Evolutionary conservation across 306 rosid genomes (phyloP).

Genomic region (cucumber (Cucumis sativus)): DNA sequence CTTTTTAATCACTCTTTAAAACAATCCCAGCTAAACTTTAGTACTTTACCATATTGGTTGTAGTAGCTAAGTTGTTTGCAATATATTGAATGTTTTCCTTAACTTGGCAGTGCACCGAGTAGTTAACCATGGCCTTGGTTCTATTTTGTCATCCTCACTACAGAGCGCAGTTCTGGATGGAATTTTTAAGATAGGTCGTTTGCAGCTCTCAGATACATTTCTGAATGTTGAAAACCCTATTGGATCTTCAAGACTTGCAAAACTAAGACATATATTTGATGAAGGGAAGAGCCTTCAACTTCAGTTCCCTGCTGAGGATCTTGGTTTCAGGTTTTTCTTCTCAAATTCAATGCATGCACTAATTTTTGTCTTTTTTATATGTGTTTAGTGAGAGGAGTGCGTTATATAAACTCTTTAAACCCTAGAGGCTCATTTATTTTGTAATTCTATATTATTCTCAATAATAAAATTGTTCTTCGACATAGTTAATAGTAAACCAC

Average conservation of each 20-base stretch:
- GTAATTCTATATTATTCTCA: no score
- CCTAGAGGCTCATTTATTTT: no score
- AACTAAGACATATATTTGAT: slow-evolving; percentile 59
- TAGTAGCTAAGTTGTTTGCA: neutral
- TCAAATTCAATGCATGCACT: neutral
- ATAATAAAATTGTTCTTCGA: no score
- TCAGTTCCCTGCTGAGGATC: slow-evolving; percentile 96
- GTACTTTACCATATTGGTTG: neutral
- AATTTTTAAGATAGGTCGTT: slow-evolving; percentile 69
- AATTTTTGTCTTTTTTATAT: neutral
- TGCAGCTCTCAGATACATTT: slow-evolving; percentile 60
- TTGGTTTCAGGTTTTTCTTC: slow-evolving; percentile 65
- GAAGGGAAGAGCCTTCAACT: slow-evolving; percentile 97
- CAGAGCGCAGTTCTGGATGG: slow-evolving; percentile 75
- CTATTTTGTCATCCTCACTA: slow-evolving; percentile 55
- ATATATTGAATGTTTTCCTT: slow-evolving; percentile 7
- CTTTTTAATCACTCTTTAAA: slow-evolving; percentile 8
- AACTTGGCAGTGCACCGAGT: slow-evolving; percentile 55
- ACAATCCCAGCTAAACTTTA: neutral
- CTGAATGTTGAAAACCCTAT: slow-evolving; percentile 66
- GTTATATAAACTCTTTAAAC: no score
- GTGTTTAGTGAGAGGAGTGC: no score
- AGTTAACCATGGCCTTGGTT: slow-evolving; percentile 47
- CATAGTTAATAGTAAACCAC: no score
- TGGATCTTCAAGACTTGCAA: slow-evolving; percentile 73